Percentiles rank a stretch among this genome's conserved stretches.
Evolutionary conservation across 495 filamentous ascomycete species (phyloP).

Genomic region (Aspergillus avenaceus): DNA sequence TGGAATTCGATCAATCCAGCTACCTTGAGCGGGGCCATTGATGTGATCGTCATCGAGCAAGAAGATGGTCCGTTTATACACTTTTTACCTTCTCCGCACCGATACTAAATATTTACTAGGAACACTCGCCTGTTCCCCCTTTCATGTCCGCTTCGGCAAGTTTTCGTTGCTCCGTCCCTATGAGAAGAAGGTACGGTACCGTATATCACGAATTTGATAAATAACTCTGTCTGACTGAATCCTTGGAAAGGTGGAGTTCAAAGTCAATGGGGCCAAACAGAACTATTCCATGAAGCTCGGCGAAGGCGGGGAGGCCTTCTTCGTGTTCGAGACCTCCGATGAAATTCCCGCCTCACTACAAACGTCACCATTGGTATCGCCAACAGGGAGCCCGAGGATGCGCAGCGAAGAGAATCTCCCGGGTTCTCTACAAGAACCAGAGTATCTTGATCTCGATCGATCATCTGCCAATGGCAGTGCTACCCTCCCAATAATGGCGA

Average conservation of each 20-base stretch:
- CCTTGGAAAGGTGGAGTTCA: constrained; percentile 75
- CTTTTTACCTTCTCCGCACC: not conserved
- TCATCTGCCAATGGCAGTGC: constrained; percentile 4
- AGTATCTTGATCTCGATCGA: constrained; percentile 68
- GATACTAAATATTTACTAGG: too few relatives aligned
- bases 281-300: constrained; percentile 97
- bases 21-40: constrained; percentile 94
- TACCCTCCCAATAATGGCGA: constrained; percentile 40
- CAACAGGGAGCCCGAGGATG: constrained; percentile 69
- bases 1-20: constrained; percentile 99
- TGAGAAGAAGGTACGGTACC: constrained; percentile 78
- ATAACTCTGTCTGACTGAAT: constrained; percentile 12
- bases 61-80: constrained; percentile 67
- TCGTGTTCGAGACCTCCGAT: constrained; percentile 92
- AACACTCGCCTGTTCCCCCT: constrained; percentile 85
- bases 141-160: constrained; percentile 98
- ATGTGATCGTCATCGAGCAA: constrained; percentile 97
- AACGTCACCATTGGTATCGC: constrained; percentile 89
- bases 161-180: constrained; percentile 92
- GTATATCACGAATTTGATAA: not conserved
- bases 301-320: constrained; percentile 96
- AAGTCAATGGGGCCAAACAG: constrained; percentile 87
- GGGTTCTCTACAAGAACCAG: constrained; percentile 70
- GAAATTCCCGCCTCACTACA: constrained; percentile 85
- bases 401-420: constrained; percentile 50